Evolutionary conservation across 2,329 filamentous ascomycete species (phyloP), one percentile per base, ranked within the genome.

Genomic region (Meredithiella fracta): DNA sequence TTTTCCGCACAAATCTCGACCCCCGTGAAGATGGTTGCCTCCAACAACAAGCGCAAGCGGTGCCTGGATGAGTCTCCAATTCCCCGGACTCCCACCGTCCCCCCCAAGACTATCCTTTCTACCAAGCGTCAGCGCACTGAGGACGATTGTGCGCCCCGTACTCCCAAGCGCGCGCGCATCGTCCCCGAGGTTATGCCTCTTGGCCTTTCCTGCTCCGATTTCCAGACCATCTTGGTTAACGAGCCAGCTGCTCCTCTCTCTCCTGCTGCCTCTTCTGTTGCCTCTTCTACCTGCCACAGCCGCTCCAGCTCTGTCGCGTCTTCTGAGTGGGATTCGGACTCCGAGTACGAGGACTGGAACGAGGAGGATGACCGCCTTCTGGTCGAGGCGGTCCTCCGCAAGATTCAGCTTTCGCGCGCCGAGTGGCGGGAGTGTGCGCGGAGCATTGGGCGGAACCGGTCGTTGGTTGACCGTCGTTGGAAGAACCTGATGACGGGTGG

Each of bases 391-490:
- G 78, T 85, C 40, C 70, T 84, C 4, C 79, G 82, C 64, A 83
- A 83, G 69, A 71, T 84, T 56, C 77, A 76, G 67, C 71, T 85
- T 22, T 75, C 74, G 61, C 82, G 79, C 66, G 72, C 73, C 53
- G 79, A 84, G 58, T 83, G 80, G 80, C 77, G 82, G 58, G 80
- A 84, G 64, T 83, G 80, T 65, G 80, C 80, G 47, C 72, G 78
- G 58, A 79, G 72, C 61, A 69, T 84, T 6, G 80, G 80, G 59
- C 78, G 75, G 62, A 78, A 82, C 66, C 70, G 76, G 53, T 69
- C 72, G 58, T 76, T 72, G 58, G 70, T 82, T 49, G 75, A 74
- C 44, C 70, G 74, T 53, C 69, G 81, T 62, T 85, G 81, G 81
- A 80, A 77, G 70, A 80, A 74, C 56, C 68, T 85, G 37, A 73